These are phyloP conservation scores for Claviceps paspali DNA, from an alignment of 2,329 filamentous ascomycete genomes.

Conservation along the genomic window DNA sequence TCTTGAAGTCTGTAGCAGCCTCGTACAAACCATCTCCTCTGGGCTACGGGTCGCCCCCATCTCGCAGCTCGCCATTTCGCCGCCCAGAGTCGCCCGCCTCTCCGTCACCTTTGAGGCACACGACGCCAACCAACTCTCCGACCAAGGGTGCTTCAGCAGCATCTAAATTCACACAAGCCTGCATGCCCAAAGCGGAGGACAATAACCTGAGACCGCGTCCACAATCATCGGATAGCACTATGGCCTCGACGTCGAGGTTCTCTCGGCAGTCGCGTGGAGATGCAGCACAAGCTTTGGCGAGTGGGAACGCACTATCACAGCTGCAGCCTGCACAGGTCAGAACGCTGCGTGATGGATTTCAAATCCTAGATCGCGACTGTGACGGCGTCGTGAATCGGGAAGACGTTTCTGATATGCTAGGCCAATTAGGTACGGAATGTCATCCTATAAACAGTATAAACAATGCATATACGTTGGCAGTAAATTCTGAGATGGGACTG, in stretches of 20 bases:
- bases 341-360: conserved; percentile 81
- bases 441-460: too few species aligned
- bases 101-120: conserved; percentile 48
- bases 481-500: too few species aligned
- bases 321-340: conserved; percentile 71
- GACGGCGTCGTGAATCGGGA: conserved; percentile 70
- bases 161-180: conserved; percentile 24
- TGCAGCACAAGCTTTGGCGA: conserved; percentile 21
- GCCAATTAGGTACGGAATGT: conserved; percentile 51
- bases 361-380: conserved; percentile 80
- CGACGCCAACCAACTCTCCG: conserved; percentile 48
- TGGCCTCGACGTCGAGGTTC: conserved; percentile 21
- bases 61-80: conserved; percentile 48
- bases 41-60: conserved; percentile 49
- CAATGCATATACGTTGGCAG: too few species aligned
- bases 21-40: conserved; percentile 58
- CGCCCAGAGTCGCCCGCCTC: conserved; percentile 48
- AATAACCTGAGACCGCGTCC: conserved; percentile 25
- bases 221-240: conserved; percentile 17
- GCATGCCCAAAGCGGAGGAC: too few species aligned
- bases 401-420: conserved; percentile 76
- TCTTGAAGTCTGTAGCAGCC: conserved; percentile 32
- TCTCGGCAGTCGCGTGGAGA: conserved; percentile 15
- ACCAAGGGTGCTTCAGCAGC: conserved; percentile 25
- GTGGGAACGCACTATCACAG: conserved; percentile 48